Evolutionary conservation across 495 filamentous ascomycete genomes (phyloP), one percentile per base, ranked within the genome.

Genomic region (Aspergillus baeticus): DNA sequence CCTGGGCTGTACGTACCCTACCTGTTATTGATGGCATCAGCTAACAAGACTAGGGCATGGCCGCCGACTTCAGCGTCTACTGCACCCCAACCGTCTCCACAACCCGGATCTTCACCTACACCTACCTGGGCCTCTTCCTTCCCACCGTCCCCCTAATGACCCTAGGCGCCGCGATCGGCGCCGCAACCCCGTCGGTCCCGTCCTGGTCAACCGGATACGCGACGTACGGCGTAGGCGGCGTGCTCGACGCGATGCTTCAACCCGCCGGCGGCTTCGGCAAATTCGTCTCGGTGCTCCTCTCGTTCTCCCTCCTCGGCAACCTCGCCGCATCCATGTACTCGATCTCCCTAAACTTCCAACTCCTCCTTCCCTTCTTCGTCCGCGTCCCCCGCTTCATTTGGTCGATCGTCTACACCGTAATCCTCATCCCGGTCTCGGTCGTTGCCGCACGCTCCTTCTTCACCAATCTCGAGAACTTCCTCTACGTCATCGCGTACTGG

Each of bases 401-500:
- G 62, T 69, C 74, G 3, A 55, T 84, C 26, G 58, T 83, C 21
- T 66, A 78, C 44, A 77, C 77, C 1, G 78, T 70, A 10, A 69
- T 81, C 21, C 66, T 81, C 37, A 79, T 84, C 26, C 77, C 78
- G 10, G 73, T 84, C 26, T 75, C 71, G 29, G 74, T 85, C 57
- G 69, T 62, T 6, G 80, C 79, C 0, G 78, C 80, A 0, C 72
- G 54, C 10, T 68, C 77, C 2, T 84, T 84, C 60, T 79, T 81
- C 59, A 55, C 62, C 37, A 80, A 66, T 29, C 63, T 84, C 3
- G 75, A 81, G 63, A 81, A 83, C 56, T 81, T 83, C 53, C 59
- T 83, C 14, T 68, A 75, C 4, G 61, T 83, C 34, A 83, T 84
- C 26, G 80, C 74, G 8, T 84, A 83, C 56, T 84, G 81, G 81